These are phyloP conservation scores for Penicillium desertorum DNA, from an alignment of 495 filamentous ascomycete genomes.

Conservation along the genomic window DNA sequence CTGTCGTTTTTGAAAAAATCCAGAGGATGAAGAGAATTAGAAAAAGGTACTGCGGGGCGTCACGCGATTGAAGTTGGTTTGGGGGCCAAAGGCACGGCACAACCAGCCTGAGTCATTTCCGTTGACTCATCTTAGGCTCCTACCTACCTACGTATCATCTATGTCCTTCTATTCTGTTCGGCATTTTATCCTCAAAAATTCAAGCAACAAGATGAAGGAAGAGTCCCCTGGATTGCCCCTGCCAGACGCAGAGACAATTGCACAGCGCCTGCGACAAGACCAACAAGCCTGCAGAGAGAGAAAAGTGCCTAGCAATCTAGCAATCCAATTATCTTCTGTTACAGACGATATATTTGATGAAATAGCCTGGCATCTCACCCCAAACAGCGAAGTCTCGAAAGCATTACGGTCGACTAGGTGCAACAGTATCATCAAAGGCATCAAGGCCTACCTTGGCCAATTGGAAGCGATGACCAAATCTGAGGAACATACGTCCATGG, in stretches of 20 bases:
- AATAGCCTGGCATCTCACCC: slow-evolving; percentile 27
- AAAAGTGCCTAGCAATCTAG: slow-evolving; percentile 27
- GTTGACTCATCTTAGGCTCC: too few species aligned
- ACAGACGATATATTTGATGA: slow-evolving; percentile 13
- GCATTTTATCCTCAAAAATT: too few species aligned
- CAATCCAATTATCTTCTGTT: slow-evolving; percentile 19
- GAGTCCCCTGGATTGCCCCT: not conserved
- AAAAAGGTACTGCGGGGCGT: not conserved
- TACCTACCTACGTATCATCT: too few species aligned
- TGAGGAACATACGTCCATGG: not conserved
- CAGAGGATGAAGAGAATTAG: not conserved
- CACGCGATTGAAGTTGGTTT: too few species aligned
- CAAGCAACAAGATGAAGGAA: too few species aligned
- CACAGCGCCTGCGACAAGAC: slow-evolving; percentile 25
- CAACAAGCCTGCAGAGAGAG: slow-evolving; percentile 26
- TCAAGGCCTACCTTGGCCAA: slow-evolving; percentile 27
- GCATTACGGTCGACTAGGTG: slow-evolving; percentile 23
- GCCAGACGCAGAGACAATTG: slow-evolving; percentile 20
- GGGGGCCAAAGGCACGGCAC: too few species aligned
- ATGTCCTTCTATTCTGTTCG: too few species aligned
- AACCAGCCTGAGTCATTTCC: too few species aligned
- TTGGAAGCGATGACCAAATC: slow-evolving; percentile 10
- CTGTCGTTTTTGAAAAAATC: not conserved
- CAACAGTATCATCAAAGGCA: slow-evolving; percentile 31
- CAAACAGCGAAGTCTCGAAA: slow-evolving; percentile 16